phyloP scores from a whole-genome alignment of 2,329 filamentous ascomycete genomes.

The Gnomoniopsis sp. region DNA sequence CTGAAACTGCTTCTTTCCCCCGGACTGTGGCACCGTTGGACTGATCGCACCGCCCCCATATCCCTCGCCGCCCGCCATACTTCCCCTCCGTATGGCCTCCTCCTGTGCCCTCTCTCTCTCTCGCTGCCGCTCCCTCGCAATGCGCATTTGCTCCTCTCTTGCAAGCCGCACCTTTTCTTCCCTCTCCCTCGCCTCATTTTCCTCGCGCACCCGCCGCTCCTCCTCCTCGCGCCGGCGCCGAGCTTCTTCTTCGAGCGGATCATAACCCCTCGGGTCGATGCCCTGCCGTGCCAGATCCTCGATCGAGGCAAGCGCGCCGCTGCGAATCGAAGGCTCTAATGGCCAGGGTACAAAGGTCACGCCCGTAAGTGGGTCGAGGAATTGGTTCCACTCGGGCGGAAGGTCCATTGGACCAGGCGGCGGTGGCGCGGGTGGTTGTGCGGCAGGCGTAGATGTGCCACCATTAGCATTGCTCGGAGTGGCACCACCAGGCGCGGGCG shows the following conservation, averaged over 20 bases:
- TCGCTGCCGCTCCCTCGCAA: conserved; percentile 42
- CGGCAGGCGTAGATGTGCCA: conserved; percentile 7
- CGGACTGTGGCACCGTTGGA: conserved; percentile 25
- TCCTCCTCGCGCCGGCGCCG: conserved; percentile 49
- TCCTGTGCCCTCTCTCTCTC: conserved; percentile 42
- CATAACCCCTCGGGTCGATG: conserved; percentile 57
- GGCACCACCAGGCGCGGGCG: conserved; percentile 19
- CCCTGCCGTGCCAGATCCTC: conserved; percentile 61
- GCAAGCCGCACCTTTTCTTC: conserved; percentile 34
- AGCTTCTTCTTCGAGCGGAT: conserved; percentile 54
- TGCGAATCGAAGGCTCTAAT: conserved; percentile 63
- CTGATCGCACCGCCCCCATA: conserved; percentile 20
- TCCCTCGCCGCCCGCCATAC: conserved; percentile 11
- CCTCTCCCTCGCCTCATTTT: conserved; percentile 31
- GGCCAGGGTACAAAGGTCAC: conserved; percentile 76
- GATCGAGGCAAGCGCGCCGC: conserved; percentile 63
- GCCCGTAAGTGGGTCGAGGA: conserved; percentile 53
- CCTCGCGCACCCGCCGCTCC: conserved; percentile 48
- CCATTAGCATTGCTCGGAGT: conserved; percentile 21
- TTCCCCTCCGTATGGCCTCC: conserved; percentile 31
- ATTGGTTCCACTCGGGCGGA: conserved; percentile 45
- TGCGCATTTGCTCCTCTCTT: conserved; percentile 44
- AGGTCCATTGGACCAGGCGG: conserved; percentile 34
- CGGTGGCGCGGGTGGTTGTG: conserved; percentile 18
- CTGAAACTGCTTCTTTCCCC: conserved; percentile 50